These are phyloP conservation scores for Neospora caninum DNA, from an alignment of 169 alveolate genomes.

Conservation along the genomic window DNA sequence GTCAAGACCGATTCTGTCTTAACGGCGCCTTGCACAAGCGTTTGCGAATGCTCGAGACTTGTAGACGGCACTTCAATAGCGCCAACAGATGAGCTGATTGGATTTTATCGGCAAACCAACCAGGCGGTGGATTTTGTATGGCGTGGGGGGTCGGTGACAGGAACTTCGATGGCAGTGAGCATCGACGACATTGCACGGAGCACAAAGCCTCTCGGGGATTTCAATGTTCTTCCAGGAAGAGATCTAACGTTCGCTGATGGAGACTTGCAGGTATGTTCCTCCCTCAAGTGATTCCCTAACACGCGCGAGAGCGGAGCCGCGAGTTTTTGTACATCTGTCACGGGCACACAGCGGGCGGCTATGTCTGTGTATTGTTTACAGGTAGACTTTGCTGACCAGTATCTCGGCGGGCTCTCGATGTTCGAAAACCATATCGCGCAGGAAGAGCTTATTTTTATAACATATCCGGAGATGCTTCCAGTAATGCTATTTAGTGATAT, in stretches of 20 bases:
- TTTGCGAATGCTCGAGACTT: constrained; percentile 20
- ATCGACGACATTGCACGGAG: background rate
- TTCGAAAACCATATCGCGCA: constrained; percentile 54
- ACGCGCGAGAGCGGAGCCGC: background rate
- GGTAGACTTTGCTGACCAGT: constrained; percentile 65
- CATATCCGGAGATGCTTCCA: constrained; percentile 28
- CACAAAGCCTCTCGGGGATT: background rate
- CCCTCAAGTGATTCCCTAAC: background rate
- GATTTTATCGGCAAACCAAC: constrained; percentile 43
- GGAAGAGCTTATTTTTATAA: constrained; percentile 48
- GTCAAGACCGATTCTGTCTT: background rate
- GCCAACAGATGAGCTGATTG: constrained; percentile 38
- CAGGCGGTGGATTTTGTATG: constrained; percentile 10
- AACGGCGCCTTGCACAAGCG: constrained; percentile 7
- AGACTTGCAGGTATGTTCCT: constrained; percentile 25
- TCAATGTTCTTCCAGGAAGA: background rate
- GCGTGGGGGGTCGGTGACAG: background rate
- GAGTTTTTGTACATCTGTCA: too few relatives aligned
- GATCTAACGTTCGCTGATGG: constrained; percentile 59
- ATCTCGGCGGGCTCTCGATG: constrained; percentile 59
- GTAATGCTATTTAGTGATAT: constrained; percentile 35
- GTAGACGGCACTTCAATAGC: constrained; percentile 21
- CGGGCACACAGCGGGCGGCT: too few relatives aligned
- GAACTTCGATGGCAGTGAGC: background rate
- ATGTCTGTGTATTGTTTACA: background rate